Base-by-base conservation (phyloP, 805 yeast species). In the Barnettozyma pratensis region DNA sequence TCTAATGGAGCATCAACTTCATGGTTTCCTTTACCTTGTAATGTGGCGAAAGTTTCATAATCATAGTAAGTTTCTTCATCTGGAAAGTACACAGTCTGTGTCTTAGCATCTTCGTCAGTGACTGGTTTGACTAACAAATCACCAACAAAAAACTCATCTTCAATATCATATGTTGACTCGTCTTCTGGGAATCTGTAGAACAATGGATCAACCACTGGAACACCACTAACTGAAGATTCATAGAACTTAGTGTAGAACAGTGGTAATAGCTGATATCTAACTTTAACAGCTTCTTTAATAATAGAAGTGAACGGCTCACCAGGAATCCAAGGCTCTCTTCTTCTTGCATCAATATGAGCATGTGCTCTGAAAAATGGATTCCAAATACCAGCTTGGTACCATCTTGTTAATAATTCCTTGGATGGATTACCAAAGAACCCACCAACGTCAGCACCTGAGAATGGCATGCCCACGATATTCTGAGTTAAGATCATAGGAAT, bases 311-410 rank as follows among this genome's bases (percentile, higher is more conserved):
- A 80, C 3, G 92, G 91, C 31, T 84, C 95, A 7, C 87, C 86
- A 2, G 85, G 74, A 41, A 92, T 64, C 83, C 89, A 92, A 1
- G 99, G 99, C 64, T 94, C 99, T 53, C 97, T 79, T 67, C 98
- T 81, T 60, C 85, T 75, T 1, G 97, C 75, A 65, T 94, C 99
- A 46, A 92, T 86, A 69, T 94, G 98, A 0, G 98, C 97, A 68
- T 94, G 99, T 0, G 85, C 97, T 60, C 99, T 75, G 72, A 94
- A 92, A 60, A 94, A 94, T 35, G 99, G 99, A 67, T 92, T 91
- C 85, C 95, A 92, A 30, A 87, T 79, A 50, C 97, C 99, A 3
- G 96, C 76, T 65, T 94, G 99, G 63, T 91, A 92, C 99, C 99
- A 94, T 60, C 99, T 76, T 0, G 87, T 77, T 49, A 88, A 71